Percentiles rank a stretch among this genome's conserved stretches.
phyloP scores from a whole-genome alignment of 441 rosid species.

The Pelargonium cotyledonis region DNA sequence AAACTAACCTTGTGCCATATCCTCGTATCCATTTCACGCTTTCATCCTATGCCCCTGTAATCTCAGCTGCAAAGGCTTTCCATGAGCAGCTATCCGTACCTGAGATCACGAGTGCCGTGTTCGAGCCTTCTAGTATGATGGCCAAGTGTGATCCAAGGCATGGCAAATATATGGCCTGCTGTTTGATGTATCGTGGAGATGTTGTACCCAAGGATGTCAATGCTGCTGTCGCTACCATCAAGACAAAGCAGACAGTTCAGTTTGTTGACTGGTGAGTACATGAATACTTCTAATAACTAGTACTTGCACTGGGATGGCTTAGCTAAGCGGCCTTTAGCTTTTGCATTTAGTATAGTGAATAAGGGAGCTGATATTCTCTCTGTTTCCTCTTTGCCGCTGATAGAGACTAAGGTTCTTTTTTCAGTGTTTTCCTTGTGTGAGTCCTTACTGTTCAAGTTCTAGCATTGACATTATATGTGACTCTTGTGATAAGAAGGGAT shows the following conservation, averaged over 20 bases:
- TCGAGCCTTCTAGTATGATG: conserved; percentile 80
- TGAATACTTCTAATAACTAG: conserved; percentile 9
- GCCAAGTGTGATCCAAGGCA: conserved; percentile 84
- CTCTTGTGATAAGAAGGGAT: too few species aligned
- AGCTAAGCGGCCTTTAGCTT: neutral
- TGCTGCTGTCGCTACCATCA: conserved; percentile 63
- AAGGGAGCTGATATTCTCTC: too few species aligned
- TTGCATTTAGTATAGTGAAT: too few species aligned
- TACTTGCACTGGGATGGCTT: neutral
- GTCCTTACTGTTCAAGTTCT: too few species aligned
- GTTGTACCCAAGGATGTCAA: conserved; percentile 82
- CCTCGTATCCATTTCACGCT: conserved; percentile 88
- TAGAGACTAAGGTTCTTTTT: too few species aligned
- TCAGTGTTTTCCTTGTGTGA: too few species aligned
- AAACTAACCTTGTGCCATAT: conserved; percentile 82
- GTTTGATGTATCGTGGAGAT: conserved; percentile 80
- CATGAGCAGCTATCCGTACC: conserved; percentile 76
- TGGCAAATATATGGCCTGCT: conserved; percentile 81
- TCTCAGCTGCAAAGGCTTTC: conserved; percentile 72
- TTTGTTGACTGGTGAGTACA: conserved; percentile 74
- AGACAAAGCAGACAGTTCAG: conserved; percentile 68
- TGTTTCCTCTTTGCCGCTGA: too few species aligned
- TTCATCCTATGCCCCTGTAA: conserved; percentile 78
- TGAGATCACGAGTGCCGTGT: conserved; percentile 68
- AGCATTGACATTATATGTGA: too few species aligned